Percentiles rank a stretch among this genome's conserved stretches.
phyloP scores from a whole-genome alignment of 2,329 filamentous ascomycete species.

The Aspergillus unguis region DNA sequence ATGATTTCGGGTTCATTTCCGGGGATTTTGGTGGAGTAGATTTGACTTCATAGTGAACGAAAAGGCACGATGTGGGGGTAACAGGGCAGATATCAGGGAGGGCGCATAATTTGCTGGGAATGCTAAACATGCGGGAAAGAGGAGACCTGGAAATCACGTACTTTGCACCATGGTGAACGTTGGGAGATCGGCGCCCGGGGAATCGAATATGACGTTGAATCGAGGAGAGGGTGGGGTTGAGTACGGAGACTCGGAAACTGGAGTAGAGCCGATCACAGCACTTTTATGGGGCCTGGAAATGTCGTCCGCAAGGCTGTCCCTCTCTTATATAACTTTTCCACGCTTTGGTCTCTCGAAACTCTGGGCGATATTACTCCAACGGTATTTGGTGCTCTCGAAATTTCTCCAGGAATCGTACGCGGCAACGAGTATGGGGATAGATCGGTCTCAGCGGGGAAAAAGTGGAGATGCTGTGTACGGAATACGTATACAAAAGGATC shows the following conservation, averaged over 20 bases:
- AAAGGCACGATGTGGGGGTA: constrained; percentile 1
- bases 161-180: constrained; percentile 34
- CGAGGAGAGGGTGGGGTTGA: constrained; percentile 6
- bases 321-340: constrained; percentile 13
- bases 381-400: background rate
- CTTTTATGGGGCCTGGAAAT: background rate
- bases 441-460: constrained; percentile 26
- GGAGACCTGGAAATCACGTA: constrained; percentile 21
- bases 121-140: background rate
- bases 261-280: too few relatives aligned
- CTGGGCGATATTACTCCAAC: constrained; percentile 13
- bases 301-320: background rate
- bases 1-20: constrained; percentile 6
- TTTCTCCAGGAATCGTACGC: constrained; percentile 9
- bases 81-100: background rate
- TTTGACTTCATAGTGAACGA: constrained; percentile 10
- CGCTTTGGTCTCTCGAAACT: background rate
- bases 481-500: background rate
- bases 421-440: constrained; percentile 8
- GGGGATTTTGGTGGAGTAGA: constrained; percentile 12
- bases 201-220: constrained; percentile 14
- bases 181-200: constrained; percentile 11
- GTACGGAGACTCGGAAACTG: too few relatives aligned
- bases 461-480: constrained; percentile 23
- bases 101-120: background rate